Evolutionary conservation across 2,329 filamentous ascomycete species (phyloP).

Genomic region (Hymenoscyphus fraxineus): DNA sequence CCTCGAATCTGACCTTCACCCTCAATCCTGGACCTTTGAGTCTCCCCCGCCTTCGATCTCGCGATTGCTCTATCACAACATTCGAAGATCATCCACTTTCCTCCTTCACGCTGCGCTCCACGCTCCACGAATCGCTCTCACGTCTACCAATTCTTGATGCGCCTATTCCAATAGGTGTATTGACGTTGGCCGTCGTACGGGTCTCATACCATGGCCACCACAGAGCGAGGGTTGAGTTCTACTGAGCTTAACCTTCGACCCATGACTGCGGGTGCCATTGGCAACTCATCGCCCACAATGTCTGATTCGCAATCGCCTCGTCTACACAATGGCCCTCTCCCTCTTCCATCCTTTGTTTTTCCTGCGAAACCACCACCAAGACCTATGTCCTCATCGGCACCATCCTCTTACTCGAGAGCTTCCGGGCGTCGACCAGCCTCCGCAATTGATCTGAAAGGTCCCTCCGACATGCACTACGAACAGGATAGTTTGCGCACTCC

Average conservation of each 20-base stretch:
- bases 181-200: slow-evolving; percentile 19
- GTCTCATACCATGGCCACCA: slow-evolving; percentile 22
- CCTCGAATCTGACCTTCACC: background rate
- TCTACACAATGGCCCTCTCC: slow-evolving; percentile 39
- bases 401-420: slow-evolving; percentile 46
- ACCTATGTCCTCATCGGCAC: slow-evolving; percentile 45
- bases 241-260: slow-evolving; percentile 11
- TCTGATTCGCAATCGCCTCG: slow-evolving; percentile 14
- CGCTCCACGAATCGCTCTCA: background rate
- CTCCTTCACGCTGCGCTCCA: background rate
- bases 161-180: slow-evolving; percentile 12
- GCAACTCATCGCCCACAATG: slow-evolving; percentile 6
- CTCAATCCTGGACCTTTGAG: background rate
- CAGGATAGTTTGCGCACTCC: slow-evolving; percentile 18
- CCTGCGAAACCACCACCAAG: slow-evolving; percentile 41
- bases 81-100: background rate
- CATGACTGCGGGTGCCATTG: slow-evolving; percentile 8
- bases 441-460: slow-evolving; percentile 28
- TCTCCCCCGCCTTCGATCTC: background rate
- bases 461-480: background rate
- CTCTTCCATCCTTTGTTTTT: slow-evolving; percentile 64
- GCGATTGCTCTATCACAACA: background rate
- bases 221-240: slow-evolving; percentile 14
- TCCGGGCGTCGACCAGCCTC: slow-evolving; percentile 51
- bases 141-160: slow-evolving; percentile 17